Conservation (phyloP, 306 rosid species). For the Ormosia emarginata region DNA sequence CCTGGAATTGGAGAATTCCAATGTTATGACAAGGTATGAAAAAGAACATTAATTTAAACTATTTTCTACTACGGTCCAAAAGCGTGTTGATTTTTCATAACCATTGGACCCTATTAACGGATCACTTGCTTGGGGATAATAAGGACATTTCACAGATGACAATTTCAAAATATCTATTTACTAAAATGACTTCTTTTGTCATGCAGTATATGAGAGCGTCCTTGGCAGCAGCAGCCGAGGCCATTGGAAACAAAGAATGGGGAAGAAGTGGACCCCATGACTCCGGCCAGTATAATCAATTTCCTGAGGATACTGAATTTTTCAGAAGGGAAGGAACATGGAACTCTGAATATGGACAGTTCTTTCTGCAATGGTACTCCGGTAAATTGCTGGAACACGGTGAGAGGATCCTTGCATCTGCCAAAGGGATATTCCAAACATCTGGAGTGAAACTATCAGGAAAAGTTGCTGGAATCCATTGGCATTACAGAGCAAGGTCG, state of each 20-base stretch:
- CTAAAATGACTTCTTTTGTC: slow-evolving; percentile 29
- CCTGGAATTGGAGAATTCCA: slow-evolving; percentile 99
- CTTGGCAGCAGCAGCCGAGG: slow-evolving; percentile 67
- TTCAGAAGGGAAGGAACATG: slow-evolving; percentile 82
- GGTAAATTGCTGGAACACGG: slow-evolving; percentile 66
- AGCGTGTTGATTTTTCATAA: neutral
- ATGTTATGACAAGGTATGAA: slow-evolving; percentile 85
- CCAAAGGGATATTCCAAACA: slow-evolving; percentile 61
- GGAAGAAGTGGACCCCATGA: slow-evolving; percentile 83
- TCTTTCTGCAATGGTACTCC: slow-evolving; percentile 92
- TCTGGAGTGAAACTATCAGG: slow-evolving; percentile 79
- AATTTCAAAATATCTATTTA: neutral
- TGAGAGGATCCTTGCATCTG: slow-evolving; percentile 64
- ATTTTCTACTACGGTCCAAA: neutral
- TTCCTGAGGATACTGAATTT: slow-evolving; percentile 84
- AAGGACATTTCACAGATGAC: neutral
- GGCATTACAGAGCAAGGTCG: slow-evolving; percentile 53
- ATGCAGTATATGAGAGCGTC: slow-evolving; percentile 87
- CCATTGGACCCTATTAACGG: neutral
- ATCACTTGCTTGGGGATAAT: neutral
- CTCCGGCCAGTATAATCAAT: slow-evolving; percentile 82
- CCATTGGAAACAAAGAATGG: slow-evolving; percentile 70
- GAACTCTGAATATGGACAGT: slow-evolving; percentile 72
- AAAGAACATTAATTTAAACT: neutral
- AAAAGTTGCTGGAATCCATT: slow-evolving; percentile 85